Conservation (phyloP, 257 asterid species). For the Euphrasia confusa region DNA sequence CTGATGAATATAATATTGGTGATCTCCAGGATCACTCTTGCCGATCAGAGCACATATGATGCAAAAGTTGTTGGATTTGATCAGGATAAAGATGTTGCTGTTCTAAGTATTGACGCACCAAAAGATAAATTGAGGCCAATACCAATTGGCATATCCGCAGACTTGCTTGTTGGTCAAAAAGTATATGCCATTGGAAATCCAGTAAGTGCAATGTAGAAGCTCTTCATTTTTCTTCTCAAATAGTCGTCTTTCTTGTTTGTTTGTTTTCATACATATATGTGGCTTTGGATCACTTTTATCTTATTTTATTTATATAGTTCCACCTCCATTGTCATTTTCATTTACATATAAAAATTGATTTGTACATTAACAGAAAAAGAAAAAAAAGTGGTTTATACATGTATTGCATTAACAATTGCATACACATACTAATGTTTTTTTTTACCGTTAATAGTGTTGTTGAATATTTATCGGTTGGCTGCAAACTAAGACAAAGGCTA, state of each 20-base stretch:
- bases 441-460: no score
- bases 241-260: background rate
- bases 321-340: conserved; percentile 1
- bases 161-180: conserved; percentile 98
- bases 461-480: no score
- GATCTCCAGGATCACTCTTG: conserved; percentile 63
- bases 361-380: no score
- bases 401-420: no score
- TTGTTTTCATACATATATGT: no score
- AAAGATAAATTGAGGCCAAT: conserved; percentile 81
- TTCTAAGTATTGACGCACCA: conserved; percentile 64
- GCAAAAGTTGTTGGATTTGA: conserved; percentile 94
- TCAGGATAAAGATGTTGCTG: conserved; percentile 99
- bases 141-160: conserved; percentile 84
- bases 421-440: background rate
- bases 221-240: background rate
- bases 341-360: background rate
- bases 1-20: conserved; percentile 4
- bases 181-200: conserved; percentile 97
- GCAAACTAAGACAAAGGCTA: no score
- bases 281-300: background rate
- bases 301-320: conserved; percentile 19
- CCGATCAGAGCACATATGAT: conserved; percentile 86
- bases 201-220: conserved; percentile 33
- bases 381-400: no score